phyloP scores from a whole-genome alignment of 23 red algal species.

The Cyanidium caldarium region DNA sequence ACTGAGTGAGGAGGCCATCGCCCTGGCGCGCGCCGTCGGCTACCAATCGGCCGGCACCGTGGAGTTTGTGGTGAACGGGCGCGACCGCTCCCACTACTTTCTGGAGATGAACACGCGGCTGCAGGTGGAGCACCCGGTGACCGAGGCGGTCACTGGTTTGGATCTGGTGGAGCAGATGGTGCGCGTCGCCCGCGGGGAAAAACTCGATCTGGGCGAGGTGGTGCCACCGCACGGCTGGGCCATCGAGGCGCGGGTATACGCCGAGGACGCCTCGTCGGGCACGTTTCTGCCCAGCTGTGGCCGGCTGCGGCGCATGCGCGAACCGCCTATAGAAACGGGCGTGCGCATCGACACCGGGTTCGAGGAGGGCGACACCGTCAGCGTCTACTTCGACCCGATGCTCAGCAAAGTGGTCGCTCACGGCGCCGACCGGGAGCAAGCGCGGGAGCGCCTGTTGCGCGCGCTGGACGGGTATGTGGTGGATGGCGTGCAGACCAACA shows the following conservation, averaged over 20 bases:
- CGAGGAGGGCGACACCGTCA: constrained; percentile 36
- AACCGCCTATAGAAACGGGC: neutral
- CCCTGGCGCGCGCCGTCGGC: constrained; percentile 7
- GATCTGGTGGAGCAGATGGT: constrained; percentile 68
- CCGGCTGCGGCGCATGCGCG: neutral
- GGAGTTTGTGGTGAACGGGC: constrained; percentile 29
- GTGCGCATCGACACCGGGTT: constrained; percentile 62
- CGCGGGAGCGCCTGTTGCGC: constrained; percentile 16
- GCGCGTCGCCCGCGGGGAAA: constrained; percentile 45
- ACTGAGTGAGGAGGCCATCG: constrained; percentile 4
- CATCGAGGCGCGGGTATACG: constrained; percentile 78
- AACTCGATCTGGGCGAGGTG: constrained; percentile 34
- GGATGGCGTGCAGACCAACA: constrained; percentile 51
- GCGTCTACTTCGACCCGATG: constrained; percentile 52
- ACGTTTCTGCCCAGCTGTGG: neutral
- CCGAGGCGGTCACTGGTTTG: constrained; percentile 20
- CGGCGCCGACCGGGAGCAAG: constrained; percentile 31
- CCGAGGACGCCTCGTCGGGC: constrained; percentile 41
- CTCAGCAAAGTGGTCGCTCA: constrained; percentile 54
- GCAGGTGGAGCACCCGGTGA: constrained; percentile 40
- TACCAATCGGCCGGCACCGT: constrained; percentile 36
- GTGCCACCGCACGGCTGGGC: constrained; percentile 65
- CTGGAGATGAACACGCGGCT: constrained; percentile 41
- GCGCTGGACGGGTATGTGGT: constrained; percentile 33
- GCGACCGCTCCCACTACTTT: constrained; percentile 9